phyloP scores from a whole-genome alignment of 495 filamentous ascomycete species.

The Trichoderma erinaceum region DNA sequence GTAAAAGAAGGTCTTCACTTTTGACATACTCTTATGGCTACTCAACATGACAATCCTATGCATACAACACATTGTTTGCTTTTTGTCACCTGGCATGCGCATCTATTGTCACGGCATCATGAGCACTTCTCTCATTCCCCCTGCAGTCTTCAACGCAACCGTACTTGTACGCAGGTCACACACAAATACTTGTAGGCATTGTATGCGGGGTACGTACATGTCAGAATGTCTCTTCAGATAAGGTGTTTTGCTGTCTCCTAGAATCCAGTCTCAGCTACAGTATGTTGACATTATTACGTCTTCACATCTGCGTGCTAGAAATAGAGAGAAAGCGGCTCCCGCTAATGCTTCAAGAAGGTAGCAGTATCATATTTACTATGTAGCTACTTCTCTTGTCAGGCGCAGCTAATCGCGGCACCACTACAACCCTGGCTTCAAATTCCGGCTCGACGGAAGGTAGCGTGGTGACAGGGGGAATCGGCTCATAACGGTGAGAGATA shows the following conservation, averaged over 20 bases:
- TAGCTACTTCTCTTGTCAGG: not conserved
- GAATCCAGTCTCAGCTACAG: not conserved
- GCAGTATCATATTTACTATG: not conserved
- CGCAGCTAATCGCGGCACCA: not conserved
- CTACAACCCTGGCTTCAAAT: not conserved
- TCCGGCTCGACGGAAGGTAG: slow-evolving; percentile 11
- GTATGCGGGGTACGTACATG: no score
- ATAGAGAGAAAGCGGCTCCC: not conserved
- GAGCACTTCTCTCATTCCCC: not conserved
- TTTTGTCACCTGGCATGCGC: no score
- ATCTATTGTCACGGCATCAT: not conserved
- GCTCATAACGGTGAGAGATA: not conserved
- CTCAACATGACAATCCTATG: no score
- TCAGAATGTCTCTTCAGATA: no score
- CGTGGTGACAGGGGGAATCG: not conserved
- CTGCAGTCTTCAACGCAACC: no score
- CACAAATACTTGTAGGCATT: no score
- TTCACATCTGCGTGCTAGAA: not conserved
- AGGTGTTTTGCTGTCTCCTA: not conserved
- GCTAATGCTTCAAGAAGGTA: not conserved
- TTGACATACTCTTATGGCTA: no score
- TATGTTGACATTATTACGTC: not conserved
- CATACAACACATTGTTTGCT: no score
- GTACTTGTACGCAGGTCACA: no score
- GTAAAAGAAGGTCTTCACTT: not conserved